These are phyloP conservation scores for Apostasia ramifera DNA, from an alignment of 106 monocot genomes.

Conservation along the genomic window DNA sequence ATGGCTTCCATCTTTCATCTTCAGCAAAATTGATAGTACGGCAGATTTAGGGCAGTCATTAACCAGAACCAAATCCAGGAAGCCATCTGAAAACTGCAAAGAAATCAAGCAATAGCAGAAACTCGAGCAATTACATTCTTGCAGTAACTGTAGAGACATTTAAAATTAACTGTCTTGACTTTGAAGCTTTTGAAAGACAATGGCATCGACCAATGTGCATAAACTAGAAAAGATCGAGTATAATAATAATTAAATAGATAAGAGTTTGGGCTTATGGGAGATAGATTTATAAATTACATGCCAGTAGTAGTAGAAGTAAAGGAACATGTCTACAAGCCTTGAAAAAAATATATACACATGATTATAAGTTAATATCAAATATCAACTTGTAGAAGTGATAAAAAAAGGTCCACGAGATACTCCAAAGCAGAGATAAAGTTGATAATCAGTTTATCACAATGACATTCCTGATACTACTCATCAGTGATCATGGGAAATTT, in stretches of 20 bases:
- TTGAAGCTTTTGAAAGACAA: not conserved
- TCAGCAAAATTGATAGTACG: constrained; percentile 40
- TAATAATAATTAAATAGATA: not conserved
- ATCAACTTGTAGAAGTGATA: no score
- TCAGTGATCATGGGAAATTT: no score
- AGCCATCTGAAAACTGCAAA: constrained; percentile 91
- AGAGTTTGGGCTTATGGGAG: no score
- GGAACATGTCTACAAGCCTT: no score
- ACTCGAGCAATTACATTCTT: not conserved
- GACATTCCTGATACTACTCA: no score
- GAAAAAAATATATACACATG: no score
- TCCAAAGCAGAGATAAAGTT: no score
- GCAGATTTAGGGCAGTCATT: constrained; percentile 63
- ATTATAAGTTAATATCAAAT: no score
- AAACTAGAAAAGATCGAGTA: not conserved
- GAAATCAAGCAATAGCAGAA: constrained; percentile 3
- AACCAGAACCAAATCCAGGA: constrained; percentile 59
- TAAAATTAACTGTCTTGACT: not conserved
- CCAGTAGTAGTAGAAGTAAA: no score
- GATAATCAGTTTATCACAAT: no score
- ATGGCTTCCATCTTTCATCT: constrained; percentile 58
- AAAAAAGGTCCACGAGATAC: no score
- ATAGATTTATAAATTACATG: no score
- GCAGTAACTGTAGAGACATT: not conserved
- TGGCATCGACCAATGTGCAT: not conserved